These are phyloP conservation scores for Beauveria pseudobassiana DNA, from an alignment of 2,329 filamentous ascomycete species.

Conservation along the genomic window DNA sequence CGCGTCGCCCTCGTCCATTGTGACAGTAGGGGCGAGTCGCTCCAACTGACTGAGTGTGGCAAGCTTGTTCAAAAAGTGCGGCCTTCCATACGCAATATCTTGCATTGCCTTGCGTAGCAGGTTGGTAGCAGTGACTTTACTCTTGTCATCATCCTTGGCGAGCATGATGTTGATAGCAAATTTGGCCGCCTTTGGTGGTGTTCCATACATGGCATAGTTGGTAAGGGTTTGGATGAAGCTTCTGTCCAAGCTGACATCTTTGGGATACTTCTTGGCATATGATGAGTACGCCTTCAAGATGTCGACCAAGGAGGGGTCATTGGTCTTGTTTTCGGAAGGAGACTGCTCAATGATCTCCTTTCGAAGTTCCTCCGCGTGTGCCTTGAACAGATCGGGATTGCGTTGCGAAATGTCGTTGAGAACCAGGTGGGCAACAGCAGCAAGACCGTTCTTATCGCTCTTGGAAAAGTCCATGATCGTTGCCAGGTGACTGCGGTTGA, in stretches of 20 bases:
- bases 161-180: conserved; percentile 89
- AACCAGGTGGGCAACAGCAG: conserved; percentile 74
- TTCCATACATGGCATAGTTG: conserved; percentile 75
- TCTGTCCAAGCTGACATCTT: conserved; percentile 73
- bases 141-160: conserved; percentile 65
- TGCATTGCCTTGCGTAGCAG: conserved; percentile 70
- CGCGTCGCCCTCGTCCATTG: conserved; percentile 65
- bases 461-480: conserved; percentile 83
- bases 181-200: conserved; percentile 77
- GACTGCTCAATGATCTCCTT: conserved; percentile 76
- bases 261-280: conserved; percentile 78
- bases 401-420: conserved; percentile 85
- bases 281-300: conserved; percentile 90
- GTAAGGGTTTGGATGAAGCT: conserved; percentile 76
- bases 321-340: conserved; percentile 59
- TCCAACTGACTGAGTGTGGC: conserved; percentile 68
- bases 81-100: conserved; percentile 62
- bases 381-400: conserved; percentile 86
- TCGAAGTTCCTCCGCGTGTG: conserved; percentile 85
- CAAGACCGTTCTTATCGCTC: conserved; percentile 72
- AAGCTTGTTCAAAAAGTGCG: conserved; percentile 69
- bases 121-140: conserved; percentile 74
- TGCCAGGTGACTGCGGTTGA: conserved; percentile 89
- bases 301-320: conserved; percentile 72
- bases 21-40: conserved; percentile 63